Base-by-base conservation (phyloP, 306 rosid genomes). In the Prinsepia uniflora region DNA sequence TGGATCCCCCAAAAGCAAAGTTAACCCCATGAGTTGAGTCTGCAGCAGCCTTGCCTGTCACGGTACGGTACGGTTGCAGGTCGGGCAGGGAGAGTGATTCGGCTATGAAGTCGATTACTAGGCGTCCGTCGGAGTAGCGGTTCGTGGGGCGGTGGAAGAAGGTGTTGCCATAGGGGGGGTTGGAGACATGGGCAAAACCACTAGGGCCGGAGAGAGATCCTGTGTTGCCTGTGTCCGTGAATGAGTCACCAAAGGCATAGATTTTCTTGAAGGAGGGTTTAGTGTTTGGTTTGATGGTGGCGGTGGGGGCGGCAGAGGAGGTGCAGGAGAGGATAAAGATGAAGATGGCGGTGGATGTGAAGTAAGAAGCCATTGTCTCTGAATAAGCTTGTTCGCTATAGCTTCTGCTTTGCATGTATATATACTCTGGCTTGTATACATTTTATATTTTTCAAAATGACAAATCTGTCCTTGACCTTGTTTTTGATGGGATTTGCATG, bases 201-300 rank as follows among this genome's bases (percentile, higher is more conserved):
- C 71, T 78, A 4, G 99, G 99, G n/a, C 99, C 97, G 0, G 84
- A 55, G 4, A 43, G 83, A 1, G 79, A 86, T 53, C 74, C 73
- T 10, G 97, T 91, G 89, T 94, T 94, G 70, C 99, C 99, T 0
- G 99, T 94, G 92, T 94, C 99, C 0, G 99, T 94, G 72, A 89
- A 94, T 0, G 99, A 94, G 78, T 94, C 97, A 0, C 99, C 99
- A 18, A 91, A 94, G 59, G 97, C 99, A 15, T 73, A 94, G 13
- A 94, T 83, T 84, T 76, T 87, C 61, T 89, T 81, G 79, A 94
- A 94, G 63, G 88, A 84, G 15, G 15, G 34, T 46, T 50, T 78
- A 17, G 86, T 61, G 30, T 45, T n/a, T 60, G 12, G 40, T 46
- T 78, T 76, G 4, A 17, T 61, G 30, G 76, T 17, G 8, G 65